Base-by-base conservation (phyloP, 768 basidiomycete genomes). In the Piloderma croceum region DNA sequence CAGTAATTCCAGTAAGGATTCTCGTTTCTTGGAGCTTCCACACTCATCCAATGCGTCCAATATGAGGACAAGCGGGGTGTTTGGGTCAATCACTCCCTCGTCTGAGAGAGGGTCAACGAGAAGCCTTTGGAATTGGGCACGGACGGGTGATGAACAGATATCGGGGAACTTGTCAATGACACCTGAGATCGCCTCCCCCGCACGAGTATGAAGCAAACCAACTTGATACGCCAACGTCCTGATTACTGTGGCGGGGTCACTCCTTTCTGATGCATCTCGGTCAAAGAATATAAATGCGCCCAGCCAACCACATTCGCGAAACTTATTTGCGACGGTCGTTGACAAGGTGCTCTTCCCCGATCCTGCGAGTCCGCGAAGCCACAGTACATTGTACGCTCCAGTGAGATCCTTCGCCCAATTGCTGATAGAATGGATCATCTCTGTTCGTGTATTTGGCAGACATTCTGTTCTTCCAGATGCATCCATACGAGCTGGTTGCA, bases 251-350 rank as follows among this genome's bases (percentile, higher is more conserved):
- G 51, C 34, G 6, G 64, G 54, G 18, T 67, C 56, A 6, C 51
- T 60, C 7, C 60, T 49, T 35, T 53, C 45, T 3, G 49, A 50
- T 3, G 61, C 35, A 11, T 57, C 52, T 7, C 65, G 57, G 13
- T 59, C 51, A 48, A 67, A 65, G 29, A 67, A 62, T 3, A 48
- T 24, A 36, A 62, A 66, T 2, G 64, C 60, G 7, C 65, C 64
- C 5, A 65, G 65, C 22, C 58, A 58, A 10, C 55, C 55, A 4
- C 57, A 42, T 1, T 61, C 49, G n/a, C 56, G 48, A 20, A 60
- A 60, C 18, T 63, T 35, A 38, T 60, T 56, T 24, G 64, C 64
- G 10, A 64, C 39, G 1, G 65, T 66, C 0, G 58, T 67, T 5
- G 64, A 39, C 17, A 65, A 47, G 2, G 64, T 56, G 27, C 64